Conservation (phyloP, 1,284 basidiomycete species). For the Naganishia cerealis region DNA sequence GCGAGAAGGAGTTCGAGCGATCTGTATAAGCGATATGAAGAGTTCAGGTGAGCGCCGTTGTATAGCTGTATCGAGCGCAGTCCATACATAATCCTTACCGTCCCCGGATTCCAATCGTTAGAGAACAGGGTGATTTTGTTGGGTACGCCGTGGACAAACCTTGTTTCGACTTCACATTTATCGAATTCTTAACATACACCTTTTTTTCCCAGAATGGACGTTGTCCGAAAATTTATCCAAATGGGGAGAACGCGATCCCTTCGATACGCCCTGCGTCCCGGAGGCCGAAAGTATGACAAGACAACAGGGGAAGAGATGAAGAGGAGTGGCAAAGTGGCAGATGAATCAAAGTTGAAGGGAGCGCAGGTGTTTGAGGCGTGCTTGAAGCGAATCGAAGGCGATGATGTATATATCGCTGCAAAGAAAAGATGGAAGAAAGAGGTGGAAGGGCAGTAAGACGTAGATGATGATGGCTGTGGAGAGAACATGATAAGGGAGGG, state of each 20-base stretch:
- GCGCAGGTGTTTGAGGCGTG: constrained; percentile 38
- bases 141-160: constrained; percentile 35
- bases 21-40: constrained; percentile 38
- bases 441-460: constrained; percentile 22
- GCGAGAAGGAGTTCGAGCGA: constrained; percentile 34
- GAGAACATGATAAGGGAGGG: no score
- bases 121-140: constrained; percentile 40
- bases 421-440: constrained; percentile 36
- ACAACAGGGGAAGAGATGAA: constrained; percentile 33
- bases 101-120: constrained; percentile 1
- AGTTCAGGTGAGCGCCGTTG: constrained; percentile 35
- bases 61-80: not conserved
- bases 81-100: not conserved
- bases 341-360: constrained; percentile 40
- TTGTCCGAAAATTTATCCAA: constrained; percentile 43
- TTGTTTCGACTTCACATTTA: not conserved
- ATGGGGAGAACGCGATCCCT: constrained; percentile 44
- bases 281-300: constrained; percentile 40
- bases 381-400: constrained; percentile 36
- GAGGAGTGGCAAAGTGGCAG: constrained; percentile 40
- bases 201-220: constrained; percentile 42
- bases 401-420: constrained; percentile 36
- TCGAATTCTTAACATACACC: not conserved
- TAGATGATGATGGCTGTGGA: not conserved
- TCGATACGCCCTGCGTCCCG: constrained; percentile 41